Evolutionary conservation across 2,329 filamentous ascomycete species (phyloP), one percentile per base, ranked within the genome.

Genomic region (Penicillium sp.): DNA sequence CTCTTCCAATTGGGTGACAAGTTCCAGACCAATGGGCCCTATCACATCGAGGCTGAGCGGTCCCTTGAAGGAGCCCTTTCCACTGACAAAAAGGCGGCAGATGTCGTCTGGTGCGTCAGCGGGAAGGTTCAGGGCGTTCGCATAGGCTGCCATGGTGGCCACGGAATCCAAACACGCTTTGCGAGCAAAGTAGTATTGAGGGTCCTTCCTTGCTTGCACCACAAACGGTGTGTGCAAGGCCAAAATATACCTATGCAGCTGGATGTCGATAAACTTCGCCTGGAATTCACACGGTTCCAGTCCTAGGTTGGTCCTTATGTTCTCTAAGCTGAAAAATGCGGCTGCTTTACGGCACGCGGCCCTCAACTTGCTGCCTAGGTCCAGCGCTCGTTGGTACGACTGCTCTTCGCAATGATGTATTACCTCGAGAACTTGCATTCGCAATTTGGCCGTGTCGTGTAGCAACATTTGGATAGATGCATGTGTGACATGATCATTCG

Each of bases 111-210:
- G 41, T 31, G 29, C 17, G 13, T 58, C 51, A 15, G 52, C 29
- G 5, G 59, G 58, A 19, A 66, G 60, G 21, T 56, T 35, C 19
- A 68, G 55, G 44, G 29, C 30, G 9, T 68, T 61, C 45, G 59
- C 61, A 59, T 67, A 67, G 11, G 66, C 63, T 11, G 59, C 62
- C 23, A 67, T 61, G 17, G 58, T 51, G 29, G 67, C 56, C 17
- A 58, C 54, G 17, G 65, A 65, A 29, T 68, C 63, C 17, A 62
- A 53, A 59, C 62, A 66, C 17, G 55, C 60, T 44, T 56, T 65
- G 31, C 63, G 57, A 19, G 63, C 60, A 30, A 47, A 56, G 45
- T 63, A 66, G 48, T 56, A 65, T 6, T 46, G 64, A 31, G 63
- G 63, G 45, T 67, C 56, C n/a, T 64, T 62, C 45, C 50, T 61